Evolutionary conservation across 2,329 filamentous ascomycete species (phyloP).

Genomic region (Hypoxylon sp.): DNA sequence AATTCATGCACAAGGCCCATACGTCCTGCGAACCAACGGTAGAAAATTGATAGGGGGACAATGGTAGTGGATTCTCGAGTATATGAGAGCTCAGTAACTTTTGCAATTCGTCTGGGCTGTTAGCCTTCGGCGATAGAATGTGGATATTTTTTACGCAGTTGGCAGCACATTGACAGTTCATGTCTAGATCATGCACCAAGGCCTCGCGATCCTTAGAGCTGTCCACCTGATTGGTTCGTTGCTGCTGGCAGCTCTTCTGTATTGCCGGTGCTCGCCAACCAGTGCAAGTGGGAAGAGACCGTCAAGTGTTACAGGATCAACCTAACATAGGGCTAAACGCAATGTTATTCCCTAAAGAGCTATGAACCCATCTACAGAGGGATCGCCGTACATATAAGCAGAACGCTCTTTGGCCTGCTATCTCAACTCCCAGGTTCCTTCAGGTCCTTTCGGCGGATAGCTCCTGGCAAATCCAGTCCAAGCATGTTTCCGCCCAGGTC

Average conservation of each 20-base stretch:
- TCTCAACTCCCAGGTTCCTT: too few species aligned
- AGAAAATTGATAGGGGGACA: background rate
- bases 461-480: constrained; percentile 1
- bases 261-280: background rate
- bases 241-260: too few species aligned
- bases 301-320: too few species aligned
- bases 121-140: background rate
- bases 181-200: background rate
- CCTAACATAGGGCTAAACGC: too few species aligned
- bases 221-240: background rate
- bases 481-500: background rate
- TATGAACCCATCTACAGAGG: too few species aligned
- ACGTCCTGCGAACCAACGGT: background rate
- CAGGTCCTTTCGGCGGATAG: too few species aligned
- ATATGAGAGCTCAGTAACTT: background rate
- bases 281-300: background rate
- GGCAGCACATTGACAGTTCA: background rate
- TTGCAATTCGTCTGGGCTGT: constrained; percentile 1
- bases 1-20: background rate
- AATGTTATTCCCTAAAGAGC: too few species aligned
- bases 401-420: too few species aligned
- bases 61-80: background rate
- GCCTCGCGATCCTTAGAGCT: background rate
- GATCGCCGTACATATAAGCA: too few species aligned
- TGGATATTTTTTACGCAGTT: background rate